phyloP scores from a whole-genome alignment of 208 protist genomes.

The Naegleria lovaniensis region DNA sequence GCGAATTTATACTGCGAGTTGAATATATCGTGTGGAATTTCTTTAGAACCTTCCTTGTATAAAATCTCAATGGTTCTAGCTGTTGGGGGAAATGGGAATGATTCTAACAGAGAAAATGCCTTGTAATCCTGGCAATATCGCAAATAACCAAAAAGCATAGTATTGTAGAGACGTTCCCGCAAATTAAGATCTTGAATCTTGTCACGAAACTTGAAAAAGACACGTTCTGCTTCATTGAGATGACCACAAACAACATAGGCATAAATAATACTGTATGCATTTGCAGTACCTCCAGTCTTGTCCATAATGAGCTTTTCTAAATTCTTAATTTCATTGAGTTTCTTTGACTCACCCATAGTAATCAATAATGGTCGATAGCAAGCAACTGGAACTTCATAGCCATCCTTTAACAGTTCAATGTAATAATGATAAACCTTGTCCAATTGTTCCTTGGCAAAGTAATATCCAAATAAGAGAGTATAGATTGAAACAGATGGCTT shows the following conservation, averaged over 20 bases:
- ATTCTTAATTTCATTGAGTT: background rate
- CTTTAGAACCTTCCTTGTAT: background rate
- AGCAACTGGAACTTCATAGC: background rate
- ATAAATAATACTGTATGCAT: background rate
- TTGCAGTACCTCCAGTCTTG: background rate
- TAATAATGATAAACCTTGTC: background rate
- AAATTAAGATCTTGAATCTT: background rate
- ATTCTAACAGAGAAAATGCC: background rate
- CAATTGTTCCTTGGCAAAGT: background rate
- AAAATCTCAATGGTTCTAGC: background rate
- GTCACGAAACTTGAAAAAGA: background rate
- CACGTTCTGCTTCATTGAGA: background rate
- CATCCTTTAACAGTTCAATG: background rate
- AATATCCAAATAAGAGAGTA: background rate
- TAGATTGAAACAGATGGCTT: background rate
- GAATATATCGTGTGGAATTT: background rate
- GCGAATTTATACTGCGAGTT: background rate
- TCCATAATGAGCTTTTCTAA: background rate
- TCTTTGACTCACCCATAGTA: background rate
- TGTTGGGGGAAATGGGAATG: background rate
- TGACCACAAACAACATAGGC: background rate
- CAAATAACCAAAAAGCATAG: background rate
- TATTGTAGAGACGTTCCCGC: background rate
- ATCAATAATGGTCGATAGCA: background rate
- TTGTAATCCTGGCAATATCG: background rate